Percentiles rank a stretch among this genome's conserved stretches.
Conservation (phyloP, 75 land plant genomes). For the Cupressus sempervirens region DNA sequence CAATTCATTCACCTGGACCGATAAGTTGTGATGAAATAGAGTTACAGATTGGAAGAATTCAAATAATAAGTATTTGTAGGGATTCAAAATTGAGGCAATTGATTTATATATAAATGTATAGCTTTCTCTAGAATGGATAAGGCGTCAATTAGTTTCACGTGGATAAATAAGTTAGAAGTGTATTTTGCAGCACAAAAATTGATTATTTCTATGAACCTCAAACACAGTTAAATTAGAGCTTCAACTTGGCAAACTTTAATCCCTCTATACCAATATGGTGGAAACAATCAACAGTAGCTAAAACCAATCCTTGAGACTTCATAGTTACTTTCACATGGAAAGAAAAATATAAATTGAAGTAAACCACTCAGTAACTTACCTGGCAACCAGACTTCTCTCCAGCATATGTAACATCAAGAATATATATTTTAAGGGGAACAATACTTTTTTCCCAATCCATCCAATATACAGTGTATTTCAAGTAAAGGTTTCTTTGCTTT, state of each 20-base stretch:
- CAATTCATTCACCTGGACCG: no score
- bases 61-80: not conserved
- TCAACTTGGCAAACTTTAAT: not conserved
- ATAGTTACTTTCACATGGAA: not conserved
- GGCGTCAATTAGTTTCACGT: not conserved
- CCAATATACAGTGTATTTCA: constrained; percentile 78
- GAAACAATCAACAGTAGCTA: not conserved
- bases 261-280: not conserved
- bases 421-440: constrained; percentile 58
- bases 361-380: constrained; percentile 21
- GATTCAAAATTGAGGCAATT: not conserved
- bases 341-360: not conserved
- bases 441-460: constrained; percentile 59
- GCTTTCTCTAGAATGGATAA: not conserved
- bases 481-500: constrained; percentile 42
- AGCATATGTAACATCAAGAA: constrained; percentile 71
- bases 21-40: no score
- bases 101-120: not conserved
- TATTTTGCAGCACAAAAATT: not conserved
- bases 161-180: not conserved
- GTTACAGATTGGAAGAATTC: not conserved
- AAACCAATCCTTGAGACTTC: not conserved
- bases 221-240: not conserved
- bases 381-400: constrained; percentile 37
- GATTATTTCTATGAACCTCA: not conserved